phyloP scores from a whole-genome alignment of 106 monocot species.

The Gastrodia elata region DNA sequence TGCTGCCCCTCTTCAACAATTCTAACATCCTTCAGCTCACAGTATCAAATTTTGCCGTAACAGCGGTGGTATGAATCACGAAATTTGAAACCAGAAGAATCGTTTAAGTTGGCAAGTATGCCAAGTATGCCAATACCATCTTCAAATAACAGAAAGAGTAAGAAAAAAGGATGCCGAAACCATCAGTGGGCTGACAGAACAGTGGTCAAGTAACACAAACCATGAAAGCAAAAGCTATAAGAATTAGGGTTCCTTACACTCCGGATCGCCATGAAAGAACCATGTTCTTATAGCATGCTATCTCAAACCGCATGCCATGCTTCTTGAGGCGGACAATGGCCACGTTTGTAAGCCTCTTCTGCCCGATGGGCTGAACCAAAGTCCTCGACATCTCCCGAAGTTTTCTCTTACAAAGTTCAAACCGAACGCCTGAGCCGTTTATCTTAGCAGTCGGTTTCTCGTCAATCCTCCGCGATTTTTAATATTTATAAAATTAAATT shows the following conservation, averaged over 20 bases:
- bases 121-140: no score
- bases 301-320: slow-evolving; percentile 81
- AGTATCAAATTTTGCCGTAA: neutral
- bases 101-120: neutral
- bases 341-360: slow-evolving; percentile 97
- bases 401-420: no score
- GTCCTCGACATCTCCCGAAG: slow-evolving; percentile 64
- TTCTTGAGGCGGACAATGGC: slow-evolving; percentile 92
- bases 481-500: no score
- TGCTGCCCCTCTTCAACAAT: neutral
- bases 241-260: slow-evolving; percentile 32
- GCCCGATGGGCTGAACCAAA: slow-evolving; percentile 84
- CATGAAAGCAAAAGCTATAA: neutral
- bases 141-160: no score
- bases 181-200: neutral
- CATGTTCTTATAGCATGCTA: slow-evolving; percentile 99
- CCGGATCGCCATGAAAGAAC: slow-evolving; percentile 94
- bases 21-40: neutral
- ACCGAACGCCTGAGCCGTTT: no score
- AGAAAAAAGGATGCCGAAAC: no score
- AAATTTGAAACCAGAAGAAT: neutral
- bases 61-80: neutral
- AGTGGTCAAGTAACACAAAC: neutral
- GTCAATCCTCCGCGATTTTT: no score
- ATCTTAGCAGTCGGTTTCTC: no score